These are phyloP conservation scores for Solanum hybrid DNA, from an alignment of 305 asterid genomes.

Conservation along the genomic window DNA sequence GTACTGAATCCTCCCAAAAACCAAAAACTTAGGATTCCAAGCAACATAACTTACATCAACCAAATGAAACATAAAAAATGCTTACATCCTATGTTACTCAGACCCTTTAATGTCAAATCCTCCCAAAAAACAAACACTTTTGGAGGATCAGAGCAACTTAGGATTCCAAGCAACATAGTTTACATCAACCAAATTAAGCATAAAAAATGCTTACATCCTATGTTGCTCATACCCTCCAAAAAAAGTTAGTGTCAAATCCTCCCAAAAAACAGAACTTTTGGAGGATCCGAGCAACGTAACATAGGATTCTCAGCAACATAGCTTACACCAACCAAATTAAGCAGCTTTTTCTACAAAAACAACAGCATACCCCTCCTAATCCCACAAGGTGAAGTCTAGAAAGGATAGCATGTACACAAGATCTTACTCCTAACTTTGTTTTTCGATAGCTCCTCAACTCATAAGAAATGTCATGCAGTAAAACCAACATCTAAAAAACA, in stretches of 20 bases:
- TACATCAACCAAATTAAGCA: too few species aligned
- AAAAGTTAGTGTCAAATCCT: not conserved
- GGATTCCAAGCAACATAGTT: too few species aligned
- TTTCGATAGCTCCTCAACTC: not conserved
- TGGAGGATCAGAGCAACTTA: too few species aligned
- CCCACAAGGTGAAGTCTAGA: not conserved
- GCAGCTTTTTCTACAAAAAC: not conserved
- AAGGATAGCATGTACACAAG: not conserved
- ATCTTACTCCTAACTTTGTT: not conserved
- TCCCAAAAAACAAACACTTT: too few species aligned
- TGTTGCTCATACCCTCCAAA: not conserved
- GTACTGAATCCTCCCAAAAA: not conserved
- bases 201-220: not conserved
- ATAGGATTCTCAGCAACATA: not conserved
- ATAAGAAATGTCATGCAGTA: not conserved
- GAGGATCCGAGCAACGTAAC: not conserved
- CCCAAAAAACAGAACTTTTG: not conserved
- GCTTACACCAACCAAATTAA: not conserved
- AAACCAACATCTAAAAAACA: not conserved
- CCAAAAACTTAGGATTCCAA: not conserved
- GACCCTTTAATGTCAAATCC: too few species aligned
- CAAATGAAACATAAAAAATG: not conserved
- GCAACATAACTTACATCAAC: not conserved
- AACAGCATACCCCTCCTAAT: not conserved
- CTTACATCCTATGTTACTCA: too few species aligned